A percentile compares a stretch with the other conserved stretches of the same genome.
These are phyloP conservation scores for Ophiostoma novo-ulmi DNA, from an alignment of 2,329 filamentous ascomycete genomes.

Conservation along the genomic window DNA sequence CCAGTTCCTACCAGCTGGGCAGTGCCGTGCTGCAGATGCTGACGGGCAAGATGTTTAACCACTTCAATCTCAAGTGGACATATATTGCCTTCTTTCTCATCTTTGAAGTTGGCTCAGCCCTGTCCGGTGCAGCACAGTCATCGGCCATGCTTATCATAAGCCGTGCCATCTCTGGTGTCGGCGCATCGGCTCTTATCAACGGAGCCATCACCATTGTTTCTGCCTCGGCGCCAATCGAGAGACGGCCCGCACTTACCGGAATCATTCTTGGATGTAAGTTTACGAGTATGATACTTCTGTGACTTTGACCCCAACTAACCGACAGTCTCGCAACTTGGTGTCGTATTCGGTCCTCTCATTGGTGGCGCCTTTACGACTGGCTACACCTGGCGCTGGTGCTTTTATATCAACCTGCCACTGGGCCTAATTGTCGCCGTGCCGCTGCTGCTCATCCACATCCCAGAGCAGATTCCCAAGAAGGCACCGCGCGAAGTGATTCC, in stretches of 20 bases:
- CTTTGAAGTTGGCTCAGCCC: constrained; percentile 52
- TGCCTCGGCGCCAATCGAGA: constrained; percentile 37
- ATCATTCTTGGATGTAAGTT: constrained; percentile 29
- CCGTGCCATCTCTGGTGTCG: constrained; percentile 50
- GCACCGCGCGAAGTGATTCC: constrained; percentile 29
- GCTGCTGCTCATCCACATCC: constrained; percentile 35
- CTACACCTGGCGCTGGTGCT: constrained; percentile 45
- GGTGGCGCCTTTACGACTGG: constrained; percentile 41
- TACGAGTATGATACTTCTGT: background rate
- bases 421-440: constrained; percentile 36
- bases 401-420: constrained; percentile 46
- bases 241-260: constrained; percentile 36
- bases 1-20: constrained; percentile 27
- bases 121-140: constrained; percentile 48
- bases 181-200: constrained; percentile 48
- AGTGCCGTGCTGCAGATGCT: constrained; percentile 46
- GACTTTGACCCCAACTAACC: background rate
- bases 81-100: constrained; percentile 42
- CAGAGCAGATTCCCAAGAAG: constrained; percentile 36
- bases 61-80: constrained; percentile 40
- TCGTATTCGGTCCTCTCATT: constrained; percentile 45
- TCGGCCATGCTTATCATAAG: constrained; percentile 52
- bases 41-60: constrained; percentile 47
- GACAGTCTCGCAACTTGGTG: constrained; percentile 39
- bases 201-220: constrained; percentile 49